Base-by-base conservation (phyloP, 1,284 basidiomycete species). In the Entoloma clypeatum region DNA sequence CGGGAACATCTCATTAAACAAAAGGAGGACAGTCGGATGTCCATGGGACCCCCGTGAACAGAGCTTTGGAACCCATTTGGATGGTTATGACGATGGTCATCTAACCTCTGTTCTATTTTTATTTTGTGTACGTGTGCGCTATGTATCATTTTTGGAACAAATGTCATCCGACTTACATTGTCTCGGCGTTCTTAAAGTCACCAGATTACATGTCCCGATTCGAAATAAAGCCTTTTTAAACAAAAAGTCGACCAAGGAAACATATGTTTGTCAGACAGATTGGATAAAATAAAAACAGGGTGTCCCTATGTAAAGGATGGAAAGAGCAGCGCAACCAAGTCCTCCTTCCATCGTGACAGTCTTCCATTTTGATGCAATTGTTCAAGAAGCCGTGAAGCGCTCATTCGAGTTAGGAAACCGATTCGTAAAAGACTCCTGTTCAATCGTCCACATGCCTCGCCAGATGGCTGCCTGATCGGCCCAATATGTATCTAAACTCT, bases 391-490 rank as follows among this genome's bases (percentile, higher is more conserved):
- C 36, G 70, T 72, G 40, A 66, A 74, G 36, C 72, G 69, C 58
- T 73, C 71, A 47, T 65, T 65, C 46, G 71, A 75, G 22, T 71
- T 59, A 30, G 65, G 65, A 53, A 67, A 71, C 30, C 63, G 52
- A 32, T 45, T 56, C 24, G 39, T 41, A 30, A 36, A 36, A 38
- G 44, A 29, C 18, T 49, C 43, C 25, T 35, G 49, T 50, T 52
- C 49, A 36, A 50, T 24, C 26, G 44, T 21, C 46, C 46, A 42
- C 38, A 51, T 45, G 49, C 48, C 54, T 31, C 48, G 47, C 57
- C 59, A 62, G 45, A 62, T 51, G 39, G 54, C 56, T 43, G 53
- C 53, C 49, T 70, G 66, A 46, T 62, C 59, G 26, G 57, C 57
- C 68, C 63, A 69, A 49, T 68, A 69, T 28, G 49, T 55, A 45